Conservation (phyloP, 2,329 filamentous ascomycete genomes). For the Aspergillus novoparasiticus region DNA sequence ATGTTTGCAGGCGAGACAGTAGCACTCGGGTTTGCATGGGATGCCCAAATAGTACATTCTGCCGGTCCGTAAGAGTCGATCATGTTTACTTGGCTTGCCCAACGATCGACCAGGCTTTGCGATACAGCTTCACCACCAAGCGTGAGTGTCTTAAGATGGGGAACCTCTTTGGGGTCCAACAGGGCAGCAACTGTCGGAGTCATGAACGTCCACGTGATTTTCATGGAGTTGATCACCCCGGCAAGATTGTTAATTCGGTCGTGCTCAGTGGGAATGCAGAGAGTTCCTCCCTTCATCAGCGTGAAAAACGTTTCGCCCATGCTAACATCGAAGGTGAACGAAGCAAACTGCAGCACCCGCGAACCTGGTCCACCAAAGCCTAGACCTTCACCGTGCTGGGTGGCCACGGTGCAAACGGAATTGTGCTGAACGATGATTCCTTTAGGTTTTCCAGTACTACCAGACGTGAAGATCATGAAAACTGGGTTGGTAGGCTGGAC, state of each 20-base stretch:
- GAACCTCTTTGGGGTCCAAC: slow-evolving; percentile 40
- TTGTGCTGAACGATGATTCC: slow-evolving; percentile 61
- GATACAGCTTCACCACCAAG: slow-evolving; percentile 22
- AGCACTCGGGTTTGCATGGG: background rate
- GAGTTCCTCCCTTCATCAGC: slow-evolving; percentile 54
- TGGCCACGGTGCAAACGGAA: slow-evolving; percentile 51
- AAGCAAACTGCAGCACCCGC: slow-evolving; percentile 58
- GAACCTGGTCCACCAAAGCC: background rate
- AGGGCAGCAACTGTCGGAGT: slow-evolving; percentile 57
- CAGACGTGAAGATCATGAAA: slow-evolving; percentile 59
- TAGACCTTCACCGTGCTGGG: slow-evolving; percentile 45
- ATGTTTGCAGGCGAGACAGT: slow-evolving; percentile 19
- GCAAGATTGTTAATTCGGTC: slow-evolving; percentile 49
- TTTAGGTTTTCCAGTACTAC: slow-evolving; percentile 53
- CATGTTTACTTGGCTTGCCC: background rate
- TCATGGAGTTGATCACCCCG: slow-evolving; percentile 50
- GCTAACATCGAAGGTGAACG: slow-evolving; percentile 53
- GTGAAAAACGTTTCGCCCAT: slow-evolving; percentile 54
- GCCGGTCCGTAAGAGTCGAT: slow-evolving; percentile 8
- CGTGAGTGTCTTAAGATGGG: slow-evolving; percentile 37
- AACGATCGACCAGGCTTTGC: background rate
- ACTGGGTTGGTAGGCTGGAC: background rate
- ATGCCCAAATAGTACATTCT: slow-evolving; percentile 23
- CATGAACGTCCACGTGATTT: slow-evolving; percentile 56
- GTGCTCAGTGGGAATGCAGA: slow-evolving; percentile 54